Evolutionary conservation across 306 rosid genomes (phyloP).

Genomic region (Medicago arabica): DNA sequence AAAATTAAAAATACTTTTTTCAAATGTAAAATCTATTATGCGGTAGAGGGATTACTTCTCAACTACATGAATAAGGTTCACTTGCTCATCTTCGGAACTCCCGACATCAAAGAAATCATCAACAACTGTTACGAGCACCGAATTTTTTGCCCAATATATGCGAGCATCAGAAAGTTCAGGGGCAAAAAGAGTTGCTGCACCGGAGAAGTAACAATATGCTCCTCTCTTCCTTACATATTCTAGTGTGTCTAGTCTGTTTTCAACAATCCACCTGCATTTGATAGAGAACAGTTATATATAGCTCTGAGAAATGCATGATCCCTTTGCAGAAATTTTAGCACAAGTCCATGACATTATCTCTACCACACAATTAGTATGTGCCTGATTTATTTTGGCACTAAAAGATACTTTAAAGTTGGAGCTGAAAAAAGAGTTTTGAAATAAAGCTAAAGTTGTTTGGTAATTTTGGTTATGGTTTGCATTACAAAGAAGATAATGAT

Average conservation of each 20-base stretch:
- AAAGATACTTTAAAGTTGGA: background rate
- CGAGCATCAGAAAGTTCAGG: constrained; percentile 76
- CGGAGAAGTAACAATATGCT: constrained; percentile 73
- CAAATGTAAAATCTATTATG: too few species aligned
- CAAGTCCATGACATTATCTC: too few species aligned
- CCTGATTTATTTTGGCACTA: background rate
- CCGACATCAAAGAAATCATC: constrained; percentile 91
- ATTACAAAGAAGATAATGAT: constrained; percentile 1
- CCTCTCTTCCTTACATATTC: constrained; percentile 76
- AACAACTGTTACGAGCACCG: constrained; percentile 71
- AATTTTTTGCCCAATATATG: constrained; percentile 75
- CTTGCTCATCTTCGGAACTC: constrained; percentile 66
- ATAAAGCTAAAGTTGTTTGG: background rate
- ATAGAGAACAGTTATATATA: constrained; percentile 19
- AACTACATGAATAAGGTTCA: constrained; percentile 70
- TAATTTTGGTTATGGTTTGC: background rate
- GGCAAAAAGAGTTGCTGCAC: constrained; percentile 61
- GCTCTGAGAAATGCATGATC: background rate
- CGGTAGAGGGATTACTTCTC: constrained; percentile 42
- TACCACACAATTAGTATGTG: too few species aligned
- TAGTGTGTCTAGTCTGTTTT: constrained; percentile 68
- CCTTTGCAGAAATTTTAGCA: background rate
- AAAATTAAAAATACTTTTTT: too few species aligned
- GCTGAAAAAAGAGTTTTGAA: too few species aligned
- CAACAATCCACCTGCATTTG: constrained; percentile 69